Base-by-base conservation (phyloP, 129 eudicot species). In the Ambrosia artemisiifolia region DNA sequence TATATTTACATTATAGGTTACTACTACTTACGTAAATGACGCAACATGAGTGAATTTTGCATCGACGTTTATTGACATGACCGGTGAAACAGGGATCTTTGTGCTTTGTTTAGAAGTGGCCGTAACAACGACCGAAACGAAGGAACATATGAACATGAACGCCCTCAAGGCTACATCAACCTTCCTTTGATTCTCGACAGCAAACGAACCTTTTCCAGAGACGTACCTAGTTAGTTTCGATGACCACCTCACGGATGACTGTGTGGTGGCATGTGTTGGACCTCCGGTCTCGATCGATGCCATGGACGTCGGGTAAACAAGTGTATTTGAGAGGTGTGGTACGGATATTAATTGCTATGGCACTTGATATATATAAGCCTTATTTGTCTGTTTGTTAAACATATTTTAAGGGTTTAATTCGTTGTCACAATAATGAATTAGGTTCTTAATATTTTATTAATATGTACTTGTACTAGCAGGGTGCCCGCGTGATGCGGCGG, bases 11-110 rank as follows among this genome's bases (percentile, higher is more conserved):
- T 14, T 6, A 47, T 47, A 1, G 14, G 13, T 16, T 3, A 47
- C 46, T 3, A 47, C 46, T 44, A 17, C 70, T 73, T 73, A 73
- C 77, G 62, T 73, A 36, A 73, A 73, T 32, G 77, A 61, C 17
- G 57, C 35, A 0, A 44, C 47, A 18, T 73, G 77, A 17, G 77
- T 61, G 70, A 73, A 62, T 5, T 61, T 46, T 0, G 77, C 77
- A 44, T 63, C 33, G 12, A 49, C 61, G 8, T 35, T 10, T 46
- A 73, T 30, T 20, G 36, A 32, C 48, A 18, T 62, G 36, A 10
- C 46, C 1, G 77, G 77, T 0, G 70, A 48, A 46, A 73, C 70
- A 13, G 13, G 70, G 13, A 73, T 62, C 3, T 1, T 13, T 8
- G 28, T 19, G 47, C 48, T 46, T 47, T 73, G 69, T 63, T 61